A percentile compares a stretch with the other conserved stretches of the same genome.
These are phyloP conservation scores for Pittosporum tobira DNA, from an alignment of 129 eudicot species.

Conservation along the genomic window DNA sequence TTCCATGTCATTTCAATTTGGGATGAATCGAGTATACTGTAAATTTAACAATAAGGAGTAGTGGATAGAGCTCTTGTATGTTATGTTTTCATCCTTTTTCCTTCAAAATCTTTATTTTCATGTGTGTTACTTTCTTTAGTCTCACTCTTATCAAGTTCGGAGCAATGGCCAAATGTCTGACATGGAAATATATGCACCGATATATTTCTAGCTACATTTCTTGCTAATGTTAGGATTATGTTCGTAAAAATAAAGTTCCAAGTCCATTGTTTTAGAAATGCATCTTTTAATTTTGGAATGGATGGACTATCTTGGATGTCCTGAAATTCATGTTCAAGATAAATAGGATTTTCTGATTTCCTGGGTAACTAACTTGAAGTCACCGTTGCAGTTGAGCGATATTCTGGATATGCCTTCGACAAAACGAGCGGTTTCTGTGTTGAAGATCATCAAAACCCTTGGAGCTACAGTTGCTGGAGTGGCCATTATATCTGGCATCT, in stretches of 20 bases:
- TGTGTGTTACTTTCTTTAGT: neutral
- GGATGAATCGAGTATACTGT: no score
- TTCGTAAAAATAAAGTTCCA: no score
- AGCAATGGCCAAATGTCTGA: neutral
- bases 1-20: no score
- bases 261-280: no score
- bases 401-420: conserved; percentile 51
- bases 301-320: no score
- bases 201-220: no score
- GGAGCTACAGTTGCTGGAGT: conserved; percentile 80
- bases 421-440: conserved; percentile 27
- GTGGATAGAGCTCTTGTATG: neutral
- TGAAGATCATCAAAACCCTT: conserved; percentile 44
- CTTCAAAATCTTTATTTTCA: neutral
- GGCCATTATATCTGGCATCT: conserved; percentile 73
- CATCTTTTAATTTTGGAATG: no score
- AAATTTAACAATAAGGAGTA: no score
- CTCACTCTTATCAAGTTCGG: neutral
- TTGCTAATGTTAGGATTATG: no score
- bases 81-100: no score
- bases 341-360: neutral
- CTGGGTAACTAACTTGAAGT: neutral
- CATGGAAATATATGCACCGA: neutral
- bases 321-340: no score
- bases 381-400: conserved; percentile 42